These are phyloP conservation scores for Solanum medicagineum DNA, from an alignment of 257 asterid genomes.

Conservation along the genomic window DNA sequence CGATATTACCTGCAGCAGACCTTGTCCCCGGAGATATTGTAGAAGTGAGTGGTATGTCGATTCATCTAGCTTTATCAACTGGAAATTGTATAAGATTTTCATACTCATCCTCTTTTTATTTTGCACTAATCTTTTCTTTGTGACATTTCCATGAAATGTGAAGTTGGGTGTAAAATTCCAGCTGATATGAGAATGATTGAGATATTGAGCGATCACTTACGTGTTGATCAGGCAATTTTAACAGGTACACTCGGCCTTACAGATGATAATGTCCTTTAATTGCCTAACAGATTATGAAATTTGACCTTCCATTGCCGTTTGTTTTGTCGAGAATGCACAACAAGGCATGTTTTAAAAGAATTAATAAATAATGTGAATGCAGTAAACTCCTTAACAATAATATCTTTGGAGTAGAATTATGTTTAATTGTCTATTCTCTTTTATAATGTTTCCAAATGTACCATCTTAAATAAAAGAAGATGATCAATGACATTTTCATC, in stretches of 20 bases:
- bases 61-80: constrained; percentile 1
- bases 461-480: not conserved
- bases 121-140: constrained; percentile 2
- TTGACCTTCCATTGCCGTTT: not conserved
- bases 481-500: not conserved
- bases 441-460: not conserved
- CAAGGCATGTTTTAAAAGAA: not conserved
- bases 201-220: constrained; percentile 78
- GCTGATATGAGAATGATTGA: constrained; percentile 98
- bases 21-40: constrained; percentile 98
- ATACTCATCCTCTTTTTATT: not conserved
- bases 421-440: not conserved
- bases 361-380: not conserved
- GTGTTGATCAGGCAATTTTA: constrained; percentile 98
- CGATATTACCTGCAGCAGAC: constrained; percentile 90
- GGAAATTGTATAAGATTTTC: not conserved
- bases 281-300: not conserved
- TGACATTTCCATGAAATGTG: constrained; percentile 9
- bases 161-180: constrained; percentile 98
- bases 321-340: not conserved
- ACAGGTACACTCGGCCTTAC: constrained; percentile 31
- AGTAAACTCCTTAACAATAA: not conserved
- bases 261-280: not conserved
- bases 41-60: constrained; percentile 81
- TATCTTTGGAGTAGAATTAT: not conserved